Evolutionary conservation across 2,329 filamentous ascomycete genomes (phyloP).

Genomic region (Fusarium xylarioides): DNA sequence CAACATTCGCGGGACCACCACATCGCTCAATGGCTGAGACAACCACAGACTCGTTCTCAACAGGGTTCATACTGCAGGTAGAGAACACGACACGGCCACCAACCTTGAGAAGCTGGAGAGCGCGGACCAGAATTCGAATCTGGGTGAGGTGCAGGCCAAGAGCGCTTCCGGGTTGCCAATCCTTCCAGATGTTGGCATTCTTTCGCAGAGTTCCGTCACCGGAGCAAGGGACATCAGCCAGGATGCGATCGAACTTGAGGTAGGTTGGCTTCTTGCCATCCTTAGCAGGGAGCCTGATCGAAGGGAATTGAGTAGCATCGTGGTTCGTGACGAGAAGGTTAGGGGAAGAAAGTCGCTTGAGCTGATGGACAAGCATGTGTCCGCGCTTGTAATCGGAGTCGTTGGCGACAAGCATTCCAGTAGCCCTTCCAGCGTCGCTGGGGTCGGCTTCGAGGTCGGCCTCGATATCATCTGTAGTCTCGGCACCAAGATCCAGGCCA

Average conservation of each 20-base stretch:
- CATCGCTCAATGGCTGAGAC: constrained; percentile 89
- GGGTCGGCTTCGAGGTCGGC: constrained; percentile 66
- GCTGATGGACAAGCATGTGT: constrained; percentile 97
- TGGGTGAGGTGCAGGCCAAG: constrained; percentile 89
- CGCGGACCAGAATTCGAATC: constrained; percentile 87
- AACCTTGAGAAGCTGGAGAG: constrained; percentile 94
- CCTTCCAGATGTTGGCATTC: constrained; percentile 93
- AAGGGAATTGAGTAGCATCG: constrained; percentile 94
- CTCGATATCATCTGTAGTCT: constrained; percentile 58
- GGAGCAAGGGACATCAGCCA: constrained; percentile 96
- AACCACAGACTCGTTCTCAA: constrained; percentile 95
- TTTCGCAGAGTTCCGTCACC: constrained; percentile 95
- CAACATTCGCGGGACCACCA: constrained; percentile 82
- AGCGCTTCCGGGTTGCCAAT: constrained; percentile 89
- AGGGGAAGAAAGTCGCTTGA: constrained; percentile 95
- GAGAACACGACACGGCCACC: constrained; percentile 96
- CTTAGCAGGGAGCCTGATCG: constrained; percentile 79
- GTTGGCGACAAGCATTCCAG: constrained; percentile 92
- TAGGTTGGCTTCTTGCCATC: constrained; percentile 72
- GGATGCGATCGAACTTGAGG: constrained; percentile 94
- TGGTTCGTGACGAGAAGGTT: constrained; percentile 98
- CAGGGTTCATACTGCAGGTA: constrained; percentile 98
- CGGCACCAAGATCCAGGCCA: constrained; percentile 59
- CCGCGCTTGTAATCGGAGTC: constrained; percentile 96
- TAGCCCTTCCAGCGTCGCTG: constrained; percentile 84